Percentiles rank a stretch among this genome's conserved stretches.
phyloP scores from a whole-genome alignment of 371 early-diverging fungal species.

The Capillidium rhysosporum region DNA sequence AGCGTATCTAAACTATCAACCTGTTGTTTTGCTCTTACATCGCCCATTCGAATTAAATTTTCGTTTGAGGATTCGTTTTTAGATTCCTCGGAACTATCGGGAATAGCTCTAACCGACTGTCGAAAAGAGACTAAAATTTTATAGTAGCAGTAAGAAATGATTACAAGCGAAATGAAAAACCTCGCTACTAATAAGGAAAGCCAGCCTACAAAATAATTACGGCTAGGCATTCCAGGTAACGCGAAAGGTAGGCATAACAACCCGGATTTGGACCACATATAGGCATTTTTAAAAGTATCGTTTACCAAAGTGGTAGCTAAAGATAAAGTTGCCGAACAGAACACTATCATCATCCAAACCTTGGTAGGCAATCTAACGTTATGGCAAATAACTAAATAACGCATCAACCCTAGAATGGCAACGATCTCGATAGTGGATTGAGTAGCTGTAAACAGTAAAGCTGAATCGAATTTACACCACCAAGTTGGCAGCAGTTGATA shows the following conservation, averaged over 20 bases:
- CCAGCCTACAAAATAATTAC: background rate
- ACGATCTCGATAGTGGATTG: conserved; percentile 1
- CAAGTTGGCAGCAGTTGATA: background rate
- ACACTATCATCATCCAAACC: background rate
- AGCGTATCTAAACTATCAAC: background rate
- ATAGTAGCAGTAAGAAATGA: conserved; percentile 1
- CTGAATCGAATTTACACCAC: conserved; percentile 1
- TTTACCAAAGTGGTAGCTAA: background rate
- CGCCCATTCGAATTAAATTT: background rate
- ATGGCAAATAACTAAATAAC: background rate
- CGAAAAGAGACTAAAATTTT: background rate
- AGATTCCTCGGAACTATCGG: background rate
- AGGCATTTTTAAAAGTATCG: background rate
- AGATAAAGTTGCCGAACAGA: background rate
- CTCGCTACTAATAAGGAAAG: background rate
- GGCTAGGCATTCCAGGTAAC: background rate
- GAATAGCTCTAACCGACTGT: background rate
- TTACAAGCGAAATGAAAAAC: background rate
- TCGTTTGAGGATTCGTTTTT: background rate
- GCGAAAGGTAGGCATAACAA: background rate
- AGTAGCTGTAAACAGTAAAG: background rate
- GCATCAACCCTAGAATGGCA: background rate
- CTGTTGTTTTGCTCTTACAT: background rate
- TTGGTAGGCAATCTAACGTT: background rate
- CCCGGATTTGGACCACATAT: background rate